A percentile compares a stretch with the other conserved stretches of the same genome.
phyloP scores from a whole-genome alignment of 805 yeast genomes.

The Clavispora carvajalis region DNA sequence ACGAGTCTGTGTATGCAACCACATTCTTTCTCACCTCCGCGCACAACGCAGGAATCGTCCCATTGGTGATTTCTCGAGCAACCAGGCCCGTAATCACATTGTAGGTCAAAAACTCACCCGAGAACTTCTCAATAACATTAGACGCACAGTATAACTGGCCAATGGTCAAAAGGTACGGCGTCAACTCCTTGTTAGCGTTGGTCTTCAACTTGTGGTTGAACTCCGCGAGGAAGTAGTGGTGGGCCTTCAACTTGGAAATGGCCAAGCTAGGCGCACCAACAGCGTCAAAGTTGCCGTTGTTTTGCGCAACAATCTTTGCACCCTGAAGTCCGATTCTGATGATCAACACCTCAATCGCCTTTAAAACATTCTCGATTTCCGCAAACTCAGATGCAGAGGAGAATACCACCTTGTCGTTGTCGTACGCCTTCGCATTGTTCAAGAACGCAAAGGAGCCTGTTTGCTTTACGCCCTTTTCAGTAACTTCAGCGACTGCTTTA shows the following conservation, averaged over 20 bases:
- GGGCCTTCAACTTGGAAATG: constrained; percentile 18
- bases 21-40: constrained; percentile 15
- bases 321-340: constrained; percentile 16
- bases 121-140: constrained; percentile 15
- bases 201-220: constrained; percentile 7
- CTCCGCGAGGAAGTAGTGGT: constrained; percentile 15
- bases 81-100: constrained; percentile 10
- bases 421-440: constrained; percentile 13
- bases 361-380: constrained; percentile 11
- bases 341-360: constrained; percentile 15
- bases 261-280: constrained; percentile 17
- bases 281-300: constrained; percentile 14
- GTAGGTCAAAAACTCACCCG: constrained; percentile 16
- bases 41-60: constrained; percentile 12
- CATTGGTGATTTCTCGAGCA: constrained; percentile 14
- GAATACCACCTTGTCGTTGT: constrained; percentile 10
- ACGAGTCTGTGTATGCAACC: constrained; percentile 16
- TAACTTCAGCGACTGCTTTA: constrained; percentile 11
- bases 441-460: constrained; percentile 13
- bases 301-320: constrained; percentile 12
- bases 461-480: constrained; percentile 13
- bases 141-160: constrained; percentile 17
- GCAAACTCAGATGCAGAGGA: constrained; percentile 8
- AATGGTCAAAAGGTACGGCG: constrained; percentile 11
- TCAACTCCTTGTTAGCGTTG: constrained; percentile 10